These are phyloP conservation scores for Ramalina peruviana DNA, from an alignment of 495 filamentous ascomycete species.

Conservation along the genomic window DNA sequence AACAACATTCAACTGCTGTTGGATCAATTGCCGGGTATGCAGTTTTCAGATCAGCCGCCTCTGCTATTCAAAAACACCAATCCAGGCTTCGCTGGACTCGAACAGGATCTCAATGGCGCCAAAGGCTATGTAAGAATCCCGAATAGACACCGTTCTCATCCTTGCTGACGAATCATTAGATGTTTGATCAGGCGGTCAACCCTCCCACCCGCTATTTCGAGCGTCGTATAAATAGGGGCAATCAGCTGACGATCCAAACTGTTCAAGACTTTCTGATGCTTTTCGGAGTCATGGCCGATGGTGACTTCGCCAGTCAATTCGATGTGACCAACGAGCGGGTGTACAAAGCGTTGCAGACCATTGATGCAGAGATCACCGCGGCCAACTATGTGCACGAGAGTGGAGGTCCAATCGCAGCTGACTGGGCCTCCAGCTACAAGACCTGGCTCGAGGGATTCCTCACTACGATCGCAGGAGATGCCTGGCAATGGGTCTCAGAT, in stretches of 20 bases:
- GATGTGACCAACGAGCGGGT: background rate
- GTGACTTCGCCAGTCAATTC: background rate
- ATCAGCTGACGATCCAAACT: background rate
- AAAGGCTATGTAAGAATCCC: background rate
- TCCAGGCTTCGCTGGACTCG: background rate
- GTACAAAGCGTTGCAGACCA: background rate
- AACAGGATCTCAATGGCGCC: background rate
- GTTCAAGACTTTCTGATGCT: conserved; percentile 1
- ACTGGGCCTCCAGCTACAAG: conserved; percentile 3
- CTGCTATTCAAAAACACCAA: background rate
- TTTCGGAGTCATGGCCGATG: background rate
- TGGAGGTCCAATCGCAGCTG: background rate
- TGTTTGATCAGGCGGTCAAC: background rate
- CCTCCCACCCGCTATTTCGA: background rate
- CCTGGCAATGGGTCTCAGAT: background rate
- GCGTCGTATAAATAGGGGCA: background rate
- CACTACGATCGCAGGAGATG: background rate
- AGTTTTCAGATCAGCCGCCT: background rate
- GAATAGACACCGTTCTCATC: no score
- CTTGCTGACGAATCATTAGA: no score
- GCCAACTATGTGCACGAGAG: background rate
- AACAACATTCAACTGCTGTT: background rate
- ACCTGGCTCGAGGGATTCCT: background rate
- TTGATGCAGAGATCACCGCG: background rate
- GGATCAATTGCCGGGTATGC: background rate